Conservation (phyloP, 1,284 basidiomycete species). For the Xerocomus amazonicus region DNA sequence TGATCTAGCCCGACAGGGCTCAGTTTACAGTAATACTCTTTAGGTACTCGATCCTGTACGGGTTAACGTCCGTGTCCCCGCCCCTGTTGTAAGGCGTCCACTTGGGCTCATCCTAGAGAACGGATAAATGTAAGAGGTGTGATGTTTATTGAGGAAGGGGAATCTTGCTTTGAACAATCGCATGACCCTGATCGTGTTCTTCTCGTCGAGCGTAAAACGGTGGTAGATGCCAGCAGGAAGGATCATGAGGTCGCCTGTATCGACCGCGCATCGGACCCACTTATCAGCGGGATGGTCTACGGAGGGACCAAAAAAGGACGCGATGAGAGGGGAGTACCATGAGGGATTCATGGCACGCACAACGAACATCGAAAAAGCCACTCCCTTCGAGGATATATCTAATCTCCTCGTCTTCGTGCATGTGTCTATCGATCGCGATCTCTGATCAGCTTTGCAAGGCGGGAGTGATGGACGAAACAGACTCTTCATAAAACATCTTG, state of each 20-base stretch:
- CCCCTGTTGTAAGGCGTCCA: slow-evolving; percentile 76
- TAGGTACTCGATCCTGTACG: slow-evolving; percentile 62
- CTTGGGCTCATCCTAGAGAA: slow-evolving; percentile 77
- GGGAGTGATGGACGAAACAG: background rate
- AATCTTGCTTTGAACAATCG: slow-evolving; percentile 69
- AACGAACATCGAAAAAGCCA: slow-evolving; percentile 83
- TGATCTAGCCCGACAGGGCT: background rate
- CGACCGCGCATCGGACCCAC: slow-evolving; percentile 73
- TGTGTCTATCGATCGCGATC: slow-evolving; percentile 52
- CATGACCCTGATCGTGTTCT: slow-evolving; percentile 66
- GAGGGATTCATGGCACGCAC: slow-evolving; percentile 36
- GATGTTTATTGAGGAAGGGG: background rate
- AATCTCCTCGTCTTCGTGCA: slow-evolving; percentile 92
- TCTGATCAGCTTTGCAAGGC: background rate
- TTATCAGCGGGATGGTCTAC: slow-evolving; percentile 52
- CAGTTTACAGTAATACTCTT: slow-evolving; percentile 38
- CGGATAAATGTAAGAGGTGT: background rate
- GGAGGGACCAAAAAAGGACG: background rate
- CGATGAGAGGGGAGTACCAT: background rate
- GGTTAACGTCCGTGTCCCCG: slow-evolving; percentile 58
- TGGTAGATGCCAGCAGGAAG: slow-evolving; percentile 82
- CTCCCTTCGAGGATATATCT: slow-evolving; percentile 78
- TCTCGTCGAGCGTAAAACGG: slow-evolving; percentile 77
- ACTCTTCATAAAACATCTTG: slow-evolving; percentile 49
- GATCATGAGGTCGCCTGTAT: slow-evolving; percentile 70